Conservation (phyloP, 495 filamentous ascomycete genomes). For the Thozetella sp. region DNA sequence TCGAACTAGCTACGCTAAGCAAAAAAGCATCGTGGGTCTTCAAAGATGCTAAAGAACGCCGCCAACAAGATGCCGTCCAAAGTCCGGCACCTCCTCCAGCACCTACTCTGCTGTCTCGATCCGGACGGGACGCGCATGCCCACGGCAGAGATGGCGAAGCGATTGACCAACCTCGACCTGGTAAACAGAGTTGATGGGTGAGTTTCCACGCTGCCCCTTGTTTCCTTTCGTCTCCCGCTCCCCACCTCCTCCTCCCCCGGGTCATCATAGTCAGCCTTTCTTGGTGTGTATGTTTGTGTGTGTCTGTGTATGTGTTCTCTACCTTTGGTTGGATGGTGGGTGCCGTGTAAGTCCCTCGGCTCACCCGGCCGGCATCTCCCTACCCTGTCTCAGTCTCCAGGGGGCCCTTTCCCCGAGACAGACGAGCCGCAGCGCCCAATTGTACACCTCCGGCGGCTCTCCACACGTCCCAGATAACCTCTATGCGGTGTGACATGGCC, state of each 20-base stretch:
- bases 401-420: too few species aligned
- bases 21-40: neutral
- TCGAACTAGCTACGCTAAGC: neutral
- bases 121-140: neutral
- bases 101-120: conserved; percentile 1
- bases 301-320: neutral
- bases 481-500: neutral
- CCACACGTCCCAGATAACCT: neutral
- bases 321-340: neutral
- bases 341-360: conserved; percentile 1
- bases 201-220: conserved; percentile 11
- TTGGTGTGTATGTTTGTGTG: too few species aligned
- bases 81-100: neutral
- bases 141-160: conserved; percentile 11
- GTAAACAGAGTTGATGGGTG: conserved; percentile 65
- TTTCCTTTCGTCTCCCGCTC: neutral
- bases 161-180: conserved; percentile 30
- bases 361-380: neutral
- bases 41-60: neutral
- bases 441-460: too few species aligned
- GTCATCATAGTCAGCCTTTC: too few species aligned
- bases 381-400: neutral
- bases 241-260: neutral
- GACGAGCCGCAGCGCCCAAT: too few species aligned
- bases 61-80: neutral